Evolutionary conservation across 108 stramenopile species (phyloP), one percentile per base, ranked within the genome.

Genomic region (Cylindrotheca fusiformis): DNA sequence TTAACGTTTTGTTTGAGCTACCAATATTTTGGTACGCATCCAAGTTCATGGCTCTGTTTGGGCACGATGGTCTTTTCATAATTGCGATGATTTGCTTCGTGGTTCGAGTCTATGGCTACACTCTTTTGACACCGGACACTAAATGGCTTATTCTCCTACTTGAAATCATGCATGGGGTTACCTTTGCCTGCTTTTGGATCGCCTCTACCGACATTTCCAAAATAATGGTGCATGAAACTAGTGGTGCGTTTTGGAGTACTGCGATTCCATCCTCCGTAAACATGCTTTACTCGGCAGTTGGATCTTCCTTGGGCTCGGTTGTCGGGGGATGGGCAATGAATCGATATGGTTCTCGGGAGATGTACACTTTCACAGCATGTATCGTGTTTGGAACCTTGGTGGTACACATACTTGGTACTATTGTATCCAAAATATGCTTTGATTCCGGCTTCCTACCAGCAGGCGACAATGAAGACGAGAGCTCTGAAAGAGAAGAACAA

Each of bases 281-380:
- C 27, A 78, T 66, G 69, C 45, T 69, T 17, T 78, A 65, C 46
- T 60, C 63, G n/a, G 68, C 77, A 22, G 57, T 74, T n/a, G 77
- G 77, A 4, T 64, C 48, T 0, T 67, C 71, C 4, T 51, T 78
- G 30, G 77, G 77, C 18, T 74, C 77, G 4, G 61, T 78, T 3
- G n/a, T 78, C 19, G 77, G 77, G 52, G 77, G 77, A 10, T 70
- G 68, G 58, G 72, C 69, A 29, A 78, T 78, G 77, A 55, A 78
- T 50, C 63, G 55, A 46, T 70, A 60, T 61, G 77, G 77, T 17
- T 65, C 77, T 6, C 62, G 63, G 12, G n/a, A 21, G n/a, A 78
- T 78, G 77, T 78, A 78, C 49, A 54, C 5, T 5, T 58, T 49
- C 48, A 67, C 58, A 26, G 71, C 76, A 22, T 14, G 21, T 4